Conservation (phyloP, 805 yeast species). For the Starmerella asiatica region DNA sequence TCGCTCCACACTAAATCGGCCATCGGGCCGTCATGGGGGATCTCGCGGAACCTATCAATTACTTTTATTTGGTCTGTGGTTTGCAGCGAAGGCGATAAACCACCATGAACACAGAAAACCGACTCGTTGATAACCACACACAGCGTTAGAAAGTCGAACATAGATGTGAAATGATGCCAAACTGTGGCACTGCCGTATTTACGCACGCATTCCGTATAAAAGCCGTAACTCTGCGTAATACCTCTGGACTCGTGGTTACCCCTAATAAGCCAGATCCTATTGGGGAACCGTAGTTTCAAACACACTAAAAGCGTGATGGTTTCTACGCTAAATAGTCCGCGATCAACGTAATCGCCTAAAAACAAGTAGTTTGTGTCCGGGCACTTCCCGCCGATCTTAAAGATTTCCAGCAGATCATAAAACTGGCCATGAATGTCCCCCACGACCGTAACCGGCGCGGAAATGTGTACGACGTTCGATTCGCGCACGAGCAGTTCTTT, state of each 20-base stretch:
- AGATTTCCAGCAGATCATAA: conserved; percentile 83
- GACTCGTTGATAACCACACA: conserved; percentile 83
- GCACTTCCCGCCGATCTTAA: conserved; percentile 82
- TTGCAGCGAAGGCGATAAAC: conserved; percentile 88
- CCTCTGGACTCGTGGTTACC: conserved; percentile 97
- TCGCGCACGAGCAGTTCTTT: conserved; percentile 69
- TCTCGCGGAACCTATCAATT: conserved; percentile 82
- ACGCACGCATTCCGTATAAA: conserved; percentile 83
- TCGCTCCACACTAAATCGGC: conserved; percentile 98
- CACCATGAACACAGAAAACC: conserved; percentile 94
- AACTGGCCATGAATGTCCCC: conserved; percentile 98
- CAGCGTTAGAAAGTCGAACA: conserved; percentile 80
- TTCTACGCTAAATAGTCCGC: conserved; percentile 88
- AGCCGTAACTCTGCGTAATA: conserved; percentile 93
- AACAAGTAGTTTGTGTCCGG: conserved; percentile 90
- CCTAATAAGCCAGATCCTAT: conserved; percentile 63
- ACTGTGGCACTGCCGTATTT: conserved; percentile 73
- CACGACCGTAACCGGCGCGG: conserved; percentile 83
- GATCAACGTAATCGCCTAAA: conserved; percentile 89
- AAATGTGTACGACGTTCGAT: conserved; percentile 73
- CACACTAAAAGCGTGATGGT: conserved; percentile 75
- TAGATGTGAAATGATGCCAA: conserved; percentile 82
- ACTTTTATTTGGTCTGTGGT: conserved; percentile 82
- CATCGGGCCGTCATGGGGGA: conserved; percentile 99
- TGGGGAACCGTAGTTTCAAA: conserved; percentile 76